Base-by-base conservation (phyloP, 805 yeast genomes). In the Kuraishia cidri region DNA sequence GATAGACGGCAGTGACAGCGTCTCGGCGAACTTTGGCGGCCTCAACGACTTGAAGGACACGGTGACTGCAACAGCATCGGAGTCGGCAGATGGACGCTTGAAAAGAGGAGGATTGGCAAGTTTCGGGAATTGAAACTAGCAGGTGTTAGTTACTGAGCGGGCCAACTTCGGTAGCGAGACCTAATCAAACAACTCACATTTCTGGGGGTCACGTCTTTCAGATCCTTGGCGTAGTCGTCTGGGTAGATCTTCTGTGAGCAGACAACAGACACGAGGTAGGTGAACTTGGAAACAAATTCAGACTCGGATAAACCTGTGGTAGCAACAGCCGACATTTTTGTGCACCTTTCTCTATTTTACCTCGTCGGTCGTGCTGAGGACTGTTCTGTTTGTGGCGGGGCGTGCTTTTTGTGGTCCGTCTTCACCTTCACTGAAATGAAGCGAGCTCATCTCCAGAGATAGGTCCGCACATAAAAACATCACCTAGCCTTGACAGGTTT, bases 1-100 rank as follows among this genome's bases (percentile, higher is more conserved):
- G 47, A 39, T 23, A 47, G 58, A 34, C 31, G 44, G 30, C 4
- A 43, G 31, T 13, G 34, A 36, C 7, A 50, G 17, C 11, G 37
- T 22, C 3, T 38, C 40, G 24, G 58, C 50, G 52, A 83, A 80
- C 47, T 77, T 82, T 5, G 94, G 94, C 4, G 79, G 72, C 44
- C 77, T 75, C 34, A 85, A 69, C 20, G 88, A 79, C 52, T 79
- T 79, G 48, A 84, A 63, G 4, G 52, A 45, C 11, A 69, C 55
- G 16, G 5, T 24, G n/a, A 49, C 29, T 3, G 32, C 17, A 2
- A 30, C 19, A 2, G 30, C 16, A 25, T 17, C 45, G 18, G 62
- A 37, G 21, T 43, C 45, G 32, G 36, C 32, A 33, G 57, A 54
- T 14, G 49, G 43, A 4, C 64, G 47, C 30, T 39, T 27, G 26